Evolutionary conservation across 2,329 filamentous ascomycete genomes (phyloP).

Genomic region (Pseudogymnoascus sp.): DNA sequence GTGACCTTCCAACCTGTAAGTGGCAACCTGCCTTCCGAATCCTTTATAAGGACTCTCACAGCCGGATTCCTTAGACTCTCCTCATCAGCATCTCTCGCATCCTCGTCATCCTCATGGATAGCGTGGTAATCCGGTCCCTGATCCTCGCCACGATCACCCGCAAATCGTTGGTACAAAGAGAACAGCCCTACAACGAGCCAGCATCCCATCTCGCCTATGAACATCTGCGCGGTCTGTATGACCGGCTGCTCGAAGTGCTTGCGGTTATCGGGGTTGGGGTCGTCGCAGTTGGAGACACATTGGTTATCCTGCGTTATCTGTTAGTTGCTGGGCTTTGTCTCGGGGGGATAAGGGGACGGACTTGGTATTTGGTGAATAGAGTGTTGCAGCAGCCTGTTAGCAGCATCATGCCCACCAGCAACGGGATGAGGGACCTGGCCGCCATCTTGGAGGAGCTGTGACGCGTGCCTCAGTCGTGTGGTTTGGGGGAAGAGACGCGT

Average conservation of each 20-base stretch:
- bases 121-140: slow-evolving; percentile 56
- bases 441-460: slow-evolving; percentile 47
- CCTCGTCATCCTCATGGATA: slow-evolving; percentile 37
- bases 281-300: slow-evolving; percentile 85
- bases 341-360: slow-evolving; percentile 33
- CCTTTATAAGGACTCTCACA: slow-evolving; percentile 45
- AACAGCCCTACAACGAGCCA: slow-evolving; percentile 80
- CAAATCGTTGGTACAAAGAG: slow-evolving; percentile 55
- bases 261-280: slow-evolving; percentile 56
- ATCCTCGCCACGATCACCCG: slow-evolving; percentile 36
- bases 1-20: slow-evolving; percentile 65
- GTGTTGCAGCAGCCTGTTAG: slow-evolving; percentile 95
- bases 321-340: slow-evolving; percentile 15
- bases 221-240: slow-evolving; percentile 96
- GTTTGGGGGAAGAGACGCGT: background rate
- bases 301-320: slow-evolving; percentile 69
- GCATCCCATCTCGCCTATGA: slow-evolving; percentile 90
- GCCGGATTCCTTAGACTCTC: slow-evolving; percentile 40
- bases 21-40: slow-evolving; percentile 48
- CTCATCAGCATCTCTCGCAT: slow-evolving; percentile 36
- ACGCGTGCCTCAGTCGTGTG: background rate
- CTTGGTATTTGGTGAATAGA: slow-evolving; percentile 92
- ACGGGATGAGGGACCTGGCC: slow-evolving; percentile 63
- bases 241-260: slow-evolving; percentile 87
- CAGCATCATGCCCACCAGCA: slow-evolving; percentile 93